Conservation (phyloP, 352 stramenopile genomes). For the Phytophthora sp. region DNA sequence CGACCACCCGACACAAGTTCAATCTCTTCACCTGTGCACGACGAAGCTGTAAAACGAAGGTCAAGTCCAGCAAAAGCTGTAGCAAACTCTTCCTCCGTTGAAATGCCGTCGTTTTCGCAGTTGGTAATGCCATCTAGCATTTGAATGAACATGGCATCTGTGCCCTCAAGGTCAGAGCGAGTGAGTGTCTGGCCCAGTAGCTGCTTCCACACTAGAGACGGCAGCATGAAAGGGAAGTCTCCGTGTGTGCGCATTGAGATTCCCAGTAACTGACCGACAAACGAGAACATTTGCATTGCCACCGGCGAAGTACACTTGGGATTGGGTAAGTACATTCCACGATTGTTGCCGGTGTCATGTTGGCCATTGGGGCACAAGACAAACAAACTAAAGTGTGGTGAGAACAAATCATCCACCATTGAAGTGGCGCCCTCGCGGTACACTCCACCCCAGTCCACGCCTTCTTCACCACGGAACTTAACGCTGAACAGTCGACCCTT, state of each 20-base stretch:
- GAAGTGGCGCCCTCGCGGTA: conserved; percentile 90
- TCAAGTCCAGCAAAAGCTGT: conserved; percentile 80
- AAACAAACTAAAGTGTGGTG: conserved; percentile 84
- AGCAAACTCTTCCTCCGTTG: conserved; percentile 79
- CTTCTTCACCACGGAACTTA: conserved; percentile 90
- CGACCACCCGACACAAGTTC: conserved; percentile 84
- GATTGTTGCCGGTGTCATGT: conserved; percentile 86
- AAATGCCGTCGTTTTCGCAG: conserved; percentile 85
- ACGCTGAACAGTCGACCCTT: conserved; percentile 89
- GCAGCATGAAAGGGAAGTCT: conserved; percentile 93
- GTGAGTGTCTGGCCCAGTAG: conserved; percentile 84
- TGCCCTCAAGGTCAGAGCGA: conserved; percentile 85
- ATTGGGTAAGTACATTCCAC: conserved; percentile 90
- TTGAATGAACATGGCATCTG: conserved; percentile 90
- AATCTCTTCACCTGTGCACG: conserved; percentile 83
- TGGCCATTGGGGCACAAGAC: conserved; percentile 88
- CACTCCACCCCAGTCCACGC: conserved; percentile 89
- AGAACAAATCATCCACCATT: conserved; percentile 91
- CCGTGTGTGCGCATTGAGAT: conserved; percentile 93
- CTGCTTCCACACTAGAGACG: conserved; percentile 94
- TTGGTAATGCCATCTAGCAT: conserved; percentile 89
- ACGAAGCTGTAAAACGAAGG: conserved; percentile 81
- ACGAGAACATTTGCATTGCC: conserved; percentile 93
- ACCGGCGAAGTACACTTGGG: conserved; percentile 88
- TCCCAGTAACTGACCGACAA: conserved; percentile 94